Base-by-base conservation (phyloP, 805 yeast genomes). In the Ogataea paraovalis region DNA sequence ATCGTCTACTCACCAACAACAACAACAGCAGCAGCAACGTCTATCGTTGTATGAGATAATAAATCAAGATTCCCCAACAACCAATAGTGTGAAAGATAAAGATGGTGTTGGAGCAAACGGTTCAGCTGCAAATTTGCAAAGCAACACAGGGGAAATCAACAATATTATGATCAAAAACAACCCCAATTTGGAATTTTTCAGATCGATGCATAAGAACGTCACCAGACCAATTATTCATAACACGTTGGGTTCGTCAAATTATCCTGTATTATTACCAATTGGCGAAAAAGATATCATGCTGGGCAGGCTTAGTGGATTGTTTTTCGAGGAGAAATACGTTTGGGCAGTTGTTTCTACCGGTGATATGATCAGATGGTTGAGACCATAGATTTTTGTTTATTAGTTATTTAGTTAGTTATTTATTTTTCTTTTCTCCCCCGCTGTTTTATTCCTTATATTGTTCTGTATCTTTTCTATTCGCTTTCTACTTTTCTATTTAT, bases 271-370 rank as follows among this genome's bases (percentile, higher is more conserved):
- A n/a, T 54, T 56, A 19, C 72, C 73, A 1, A 57, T 69, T 36
- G 60, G 69, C 14, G 64, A 58, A 25, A 60, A 65, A 40, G 58
- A 68, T 40, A 45, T 68, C 9, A 49, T 47, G 13, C 49, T 70
- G 12, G 74, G 74, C 3, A 47, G 72, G 20, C 43, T 70, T 37
- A 51, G 64, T 38, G 65, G 68, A 1, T 44, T 69, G 9, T 57
- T 55, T 41, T 66, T 66, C 42, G 62, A 64, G 23, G 50, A 60
- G 16, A 54, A 55, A 14, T 66, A 54, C 27, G 59, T 70, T 9
- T 70, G 74, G 74, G 67, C 67, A 1, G 66, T 66, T 48, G 56
- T 62, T 5, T 52, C 64, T 8, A 64, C 69, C 1, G 74, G 74
- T 3, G 74, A 70, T 49, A 48, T 66, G 12, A 49, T 69, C 2